These are phyloP conservation scores for Ocimum tenuiflorum DNA, from an alignment of 257 asterid genomes.

Conservation along the genomic window DNA sequence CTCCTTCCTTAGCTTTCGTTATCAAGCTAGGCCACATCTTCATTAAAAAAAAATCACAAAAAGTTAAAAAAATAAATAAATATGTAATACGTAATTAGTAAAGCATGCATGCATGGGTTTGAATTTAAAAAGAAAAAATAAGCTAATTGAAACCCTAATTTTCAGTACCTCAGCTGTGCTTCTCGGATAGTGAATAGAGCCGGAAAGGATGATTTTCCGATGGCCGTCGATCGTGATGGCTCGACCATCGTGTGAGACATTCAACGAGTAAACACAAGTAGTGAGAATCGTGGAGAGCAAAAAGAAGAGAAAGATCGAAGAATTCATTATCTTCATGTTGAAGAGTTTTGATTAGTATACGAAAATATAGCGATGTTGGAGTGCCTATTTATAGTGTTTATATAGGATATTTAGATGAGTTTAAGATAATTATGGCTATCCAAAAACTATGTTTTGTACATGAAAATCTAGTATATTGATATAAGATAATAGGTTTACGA, in stretches of 20 bases:
- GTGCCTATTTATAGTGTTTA: too few species aligned
- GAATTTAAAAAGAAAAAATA: too few species aligned
- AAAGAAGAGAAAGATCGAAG: not conserved
- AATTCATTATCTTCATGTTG: not conserved
- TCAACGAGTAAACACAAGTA: not conserved
- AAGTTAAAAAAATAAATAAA: not conserved
- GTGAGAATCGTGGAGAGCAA: not conserved
- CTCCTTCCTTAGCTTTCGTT: constrained; percentile 55
- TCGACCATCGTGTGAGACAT: constrained; percentile 48
- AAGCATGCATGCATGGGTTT: too few species aligned
- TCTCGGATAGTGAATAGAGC: constrained; percentile 57
- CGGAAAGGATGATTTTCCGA: constrained; percentile 42
- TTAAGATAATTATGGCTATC: too few species aligned
- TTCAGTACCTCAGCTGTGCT: too few species aligned
- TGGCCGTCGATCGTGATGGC: constrained; percentile 47
- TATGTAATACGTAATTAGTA: too few species aligned
- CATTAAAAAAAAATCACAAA: not conserved
- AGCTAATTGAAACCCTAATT: too few species aligned
- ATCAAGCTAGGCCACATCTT: constrained; percentile 86
- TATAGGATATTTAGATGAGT: too few species aligned
- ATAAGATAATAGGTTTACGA: too few species aligned
- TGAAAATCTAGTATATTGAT: too few species aligned
- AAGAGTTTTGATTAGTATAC: not conserved
- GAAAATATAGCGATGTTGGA: too few species aligned
- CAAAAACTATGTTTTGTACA: too few species aligned